Conservation (phyloP, 768 basidiomycete genomes). For the Pleurotus citrinopileatus region DNA sequence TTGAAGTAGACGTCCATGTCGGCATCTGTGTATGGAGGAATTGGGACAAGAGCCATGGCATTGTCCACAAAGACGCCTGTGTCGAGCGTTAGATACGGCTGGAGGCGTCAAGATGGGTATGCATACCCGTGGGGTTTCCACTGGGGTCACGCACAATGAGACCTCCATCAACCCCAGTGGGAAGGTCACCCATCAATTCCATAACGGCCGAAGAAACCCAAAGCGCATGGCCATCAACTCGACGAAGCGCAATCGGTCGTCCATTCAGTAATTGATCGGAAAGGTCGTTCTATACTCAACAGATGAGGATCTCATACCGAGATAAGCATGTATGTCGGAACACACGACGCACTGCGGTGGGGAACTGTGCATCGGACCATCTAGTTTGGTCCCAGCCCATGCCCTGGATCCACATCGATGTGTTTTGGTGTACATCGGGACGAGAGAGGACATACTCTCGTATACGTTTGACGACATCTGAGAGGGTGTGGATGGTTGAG, state of each 20-base stretch:
- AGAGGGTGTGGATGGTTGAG: background rate
- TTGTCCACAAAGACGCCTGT: slow-evolving; percentile 82
- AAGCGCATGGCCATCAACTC: slow-evolving; percentile 81
- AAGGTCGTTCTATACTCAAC: slow-evolving; percentile 59
- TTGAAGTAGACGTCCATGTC: slow-evolving; percentile 59
- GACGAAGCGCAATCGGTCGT: slow-evolving; percentile 67
- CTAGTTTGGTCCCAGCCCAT: slow-evolving; percentile 94
- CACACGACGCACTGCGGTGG: slow-evolving; percentile 55
- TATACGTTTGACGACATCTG: slow-evolving; percentile 64
- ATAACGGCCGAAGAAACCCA: slow-evolving; percentile 85
- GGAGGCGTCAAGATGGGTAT: background rate
- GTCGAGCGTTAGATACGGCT: background rate
- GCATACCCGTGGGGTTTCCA: slow-evolving; percentile 67
- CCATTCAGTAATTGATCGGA: slow-evolving; percentile 68
- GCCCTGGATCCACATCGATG: slow-evolving; percentile 71
- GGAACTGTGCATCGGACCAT: slow-evolving; percentile 64
- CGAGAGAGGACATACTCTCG: slow-evolving; percentile 55
- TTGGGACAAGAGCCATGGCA: slow-evolving; percentile 74
- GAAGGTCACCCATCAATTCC: slow-evolving; percentile 58
- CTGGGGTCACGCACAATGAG: slow-evolving; percentile 59
- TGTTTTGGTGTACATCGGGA: slow-evolving; percentile 53
- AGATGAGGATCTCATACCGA: background rate
- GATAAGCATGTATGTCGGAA: background rate
- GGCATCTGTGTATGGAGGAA: slow-evolving; percentile 61
- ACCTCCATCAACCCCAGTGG: slow-evolving; percentile 68